phyloP scores from a whole-genome alignment of 1,284 basidiomycete species.

The Apiotrichum brassicae region DNA sequence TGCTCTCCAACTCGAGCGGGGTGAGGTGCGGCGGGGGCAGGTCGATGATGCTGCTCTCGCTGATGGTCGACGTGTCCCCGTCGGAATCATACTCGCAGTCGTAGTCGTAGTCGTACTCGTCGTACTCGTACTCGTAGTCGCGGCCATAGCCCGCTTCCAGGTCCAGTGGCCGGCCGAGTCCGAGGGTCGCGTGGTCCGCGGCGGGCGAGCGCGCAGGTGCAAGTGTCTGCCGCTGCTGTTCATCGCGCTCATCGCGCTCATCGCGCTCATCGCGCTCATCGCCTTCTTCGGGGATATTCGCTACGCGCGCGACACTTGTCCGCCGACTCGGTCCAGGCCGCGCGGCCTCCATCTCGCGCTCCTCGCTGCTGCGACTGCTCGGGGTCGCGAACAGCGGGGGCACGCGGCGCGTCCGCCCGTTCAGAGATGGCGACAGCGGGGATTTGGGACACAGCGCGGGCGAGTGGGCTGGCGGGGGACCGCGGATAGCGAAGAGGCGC shows the following conservation, averaged over 20 bases:
- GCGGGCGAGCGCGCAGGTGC: too few species aligned
- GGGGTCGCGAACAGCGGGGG: neutral
- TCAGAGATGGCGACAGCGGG: slow-evolving; percentile 1
- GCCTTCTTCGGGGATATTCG: too few species aligned
- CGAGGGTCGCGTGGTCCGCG: neutral
- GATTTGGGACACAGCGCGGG: neutral
- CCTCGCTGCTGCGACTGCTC: neutral
- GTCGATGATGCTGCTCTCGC: slow-evolving; percentile 16
- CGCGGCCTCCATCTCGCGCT: neutral
- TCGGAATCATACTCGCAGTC: neutral
- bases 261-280: too few species aligned
- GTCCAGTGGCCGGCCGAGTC: neutral
- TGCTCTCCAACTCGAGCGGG: slow-evolving; percentile 7
- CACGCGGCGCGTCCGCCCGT: neutral
- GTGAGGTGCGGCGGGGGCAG: slow-evolving; percentile 11
- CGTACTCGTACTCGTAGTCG: neutral
- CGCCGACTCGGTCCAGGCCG: too few species aligned
- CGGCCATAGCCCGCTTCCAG: neutral
- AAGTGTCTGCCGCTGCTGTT: too few species aligned
- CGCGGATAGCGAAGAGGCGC: slow-evolving; percentile 4
- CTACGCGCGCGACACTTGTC: too few species aligned
- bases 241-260: too few species aligned
- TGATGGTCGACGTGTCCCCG: neutral
- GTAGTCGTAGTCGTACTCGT: neutral
- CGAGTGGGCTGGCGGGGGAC: slow-evolving; percentile 2